Percentiles rank a stretch among this genome's conserved stretches.
Evolutionary conservation across 2,329 filamentous ascomycete genomes (phyloP).

Genomic region (Botrytis porri): DNA sequence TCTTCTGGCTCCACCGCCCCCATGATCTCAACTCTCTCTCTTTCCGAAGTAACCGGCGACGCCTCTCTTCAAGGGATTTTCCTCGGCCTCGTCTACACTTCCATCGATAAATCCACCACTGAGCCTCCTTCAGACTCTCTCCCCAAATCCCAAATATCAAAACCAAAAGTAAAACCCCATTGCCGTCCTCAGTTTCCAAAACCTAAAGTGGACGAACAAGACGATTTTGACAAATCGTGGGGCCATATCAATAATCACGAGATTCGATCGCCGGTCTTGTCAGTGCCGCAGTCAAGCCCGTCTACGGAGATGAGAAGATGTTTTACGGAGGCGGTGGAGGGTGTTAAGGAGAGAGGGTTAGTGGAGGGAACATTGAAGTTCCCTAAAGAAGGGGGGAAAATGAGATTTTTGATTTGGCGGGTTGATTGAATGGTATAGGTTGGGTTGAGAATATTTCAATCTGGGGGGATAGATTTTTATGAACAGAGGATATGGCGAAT

Average conservation of each 20-base stretch:
- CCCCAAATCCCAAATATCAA: background rate
- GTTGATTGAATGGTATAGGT: constrained; percentile 26
- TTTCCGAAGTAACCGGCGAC: constrained; percentile 15
- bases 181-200: background rate
- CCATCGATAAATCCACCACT: background rate
- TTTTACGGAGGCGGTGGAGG: constrained; percentile 25
- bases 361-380: constrained; percentile 30
- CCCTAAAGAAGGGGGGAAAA: constrained; percentile 20
- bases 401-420: constrained; percentile 32
- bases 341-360: constrained; percentile 22
- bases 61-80: constrained; percentile 11
- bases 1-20: background rate
- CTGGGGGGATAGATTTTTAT: background rate
- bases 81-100: constrained; percentile 15
- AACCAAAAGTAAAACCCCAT: background rate
- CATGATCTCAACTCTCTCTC: background rate
- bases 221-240: background rate
- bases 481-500: background rate
- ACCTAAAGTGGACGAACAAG: background rate
- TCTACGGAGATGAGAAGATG: constrained; percentile 12
- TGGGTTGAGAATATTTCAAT: background rate
- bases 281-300: background rate
- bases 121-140: background rate
- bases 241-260: background rate
- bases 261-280: background rate